These are phyloP conservation scores for Pseudogymnoascus sp. DNA, from an alignment of 2,329 filamentous ascomycete genomes.

Conservation along the genomic window DNA sequence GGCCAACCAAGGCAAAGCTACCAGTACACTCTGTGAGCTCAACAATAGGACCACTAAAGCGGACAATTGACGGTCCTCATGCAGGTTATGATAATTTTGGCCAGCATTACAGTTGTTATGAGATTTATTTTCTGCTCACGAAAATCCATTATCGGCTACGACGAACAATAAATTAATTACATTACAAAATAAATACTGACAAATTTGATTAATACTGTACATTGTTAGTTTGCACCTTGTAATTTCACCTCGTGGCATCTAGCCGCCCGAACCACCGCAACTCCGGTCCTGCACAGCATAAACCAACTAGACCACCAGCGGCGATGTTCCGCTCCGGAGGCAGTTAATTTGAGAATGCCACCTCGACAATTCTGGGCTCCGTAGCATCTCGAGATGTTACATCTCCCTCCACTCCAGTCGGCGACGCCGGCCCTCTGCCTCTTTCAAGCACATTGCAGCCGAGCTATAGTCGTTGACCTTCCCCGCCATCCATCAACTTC, in stretches of 20 bases:
- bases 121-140: too few relatives aligned
- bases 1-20: too few relatives aligned
- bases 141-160: too few relatives aligned
- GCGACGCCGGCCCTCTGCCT: neutral
- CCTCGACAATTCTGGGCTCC: neutral
- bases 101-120: too few relatives aligned
- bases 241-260: neutral
- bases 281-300: neutral
- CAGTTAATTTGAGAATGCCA: neutral
- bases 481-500: neutral
- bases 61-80: too few relatives aligned
- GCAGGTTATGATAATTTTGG: too few relatives aligned
- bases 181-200: neutral
- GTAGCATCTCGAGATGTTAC: neutral
- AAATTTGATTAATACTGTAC: neutral
- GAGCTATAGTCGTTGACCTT: neutral
- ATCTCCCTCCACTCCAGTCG: neutral
- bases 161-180: neutral
- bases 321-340: neutral
- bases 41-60: too few relatives aligned
- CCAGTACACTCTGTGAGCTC: too few relatives aligned
- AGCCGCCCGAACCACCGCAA: neutral
- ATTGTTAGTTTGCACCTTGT: neutral
- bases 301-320: neutral
- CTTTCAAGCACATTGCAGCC: neutral